A percentile compares a stretch with the other conserved stretches of the same genome.
Conservation (phyloP, 306 rosid species). For the Crotalaria pallida region DNA sequence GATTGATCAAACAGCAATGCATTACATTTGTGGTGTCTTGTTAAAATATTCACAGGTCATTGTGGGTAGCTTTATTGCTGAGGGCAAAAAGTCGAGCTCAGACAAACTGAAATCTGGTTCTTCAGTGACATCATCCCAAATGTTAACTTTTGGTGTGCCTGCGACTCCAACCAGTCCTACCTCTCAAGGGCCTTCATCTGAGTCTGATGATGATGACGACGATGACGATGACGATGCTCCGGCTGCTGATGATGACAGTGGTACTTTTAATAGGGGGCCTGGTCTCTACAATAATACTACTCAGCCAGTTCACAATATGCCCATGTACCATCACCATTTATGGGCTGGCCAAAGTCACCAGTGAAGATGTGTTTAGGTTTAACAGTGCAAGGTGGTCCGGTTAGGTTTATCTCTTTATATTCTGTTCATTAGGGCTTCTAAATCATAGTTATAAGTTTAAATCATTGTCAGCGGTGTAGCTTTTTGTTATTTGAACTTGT, state of each 20-base stretch:
- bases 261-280: slow-evolving; percentile 47
- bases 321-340: slow-evolving; percentile 41
- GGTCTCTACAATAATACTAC: slow-evolving; percentile 37
- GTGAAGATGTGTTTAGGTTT: slow-evolving; percentile 34
- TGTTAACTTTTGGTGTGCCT: slow-evolving; percentile 52
- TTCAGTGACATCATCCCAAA: slow-evolving; percentile 37
- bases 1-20: not conserved
- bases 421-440: slow-evolving; percentile 17
- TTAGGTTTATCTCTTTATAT: slow-evolving; percentile 10
- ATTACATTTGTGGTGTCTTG: not conserved
- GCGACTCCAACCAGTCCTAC: slow-evolving; percentile 47
- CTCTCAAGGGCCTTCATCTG: slow-evolving; percentile 60
- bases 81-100: slow-evolving; percentile 48
- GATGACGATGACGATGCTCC: slow-evolving; percentile 52
- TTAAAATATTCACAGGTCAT: slow-evolving; percentile 49
- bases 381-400: slow-evolving; percentile 25
- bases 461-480: slow-evolving; percentile 29
- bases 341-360: slow-evolving; percentile 69
- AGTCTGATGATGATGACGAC: slow-evolving; percentile 65
- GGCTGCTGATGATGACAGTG: too few relatives aligned
- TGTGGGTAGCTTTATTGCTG: slow-evolving; percentile 61
- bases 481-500: slow-evolving; percentile 7
- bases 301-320: slow-evolving; percentile 49
- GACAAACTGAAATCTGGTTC: slow-evolving; percentile 42
- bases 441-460: slow-evolving; percentile 19